Evolutionary conservation across 345 rosid genomes (phyloP).

Genomic region (Citrus mangshanensis): DNA sequence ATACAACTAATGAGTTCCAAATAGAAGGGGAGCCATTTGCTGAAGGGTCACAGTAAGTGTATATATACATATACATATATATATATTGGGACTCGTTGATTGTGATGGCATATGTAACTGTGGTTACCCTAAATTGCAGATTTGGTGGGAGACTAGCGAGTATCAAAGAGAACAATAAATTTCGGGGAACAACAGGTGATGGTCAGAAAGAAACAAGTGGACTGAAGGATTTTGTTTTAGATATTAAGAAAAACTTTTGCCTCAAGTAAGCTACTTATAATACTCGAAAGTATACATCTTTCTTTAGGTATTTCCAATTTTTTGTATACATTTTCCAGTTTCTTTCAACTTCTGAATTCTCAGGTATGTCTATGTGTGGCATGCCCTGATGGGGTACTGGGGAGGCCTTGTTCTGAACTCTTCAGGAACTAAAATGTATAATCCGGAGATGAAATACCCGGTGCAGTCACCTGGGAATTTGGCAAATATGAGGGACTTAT

Average conservation of each 20-base stretch:
- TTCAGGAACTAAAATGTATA: constrained; percentile 30
- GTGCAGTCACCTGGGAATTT: constrained; percentile 44
- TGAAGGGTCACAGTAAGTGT: constrained; percentile 53
- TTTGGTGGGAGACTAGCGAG: constrained; percentile 54
- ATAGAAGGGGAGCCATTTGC: constrained; percentile 46
- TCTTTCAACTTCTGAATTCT: neutral
- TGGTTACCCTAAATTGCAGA: constrained; percentile 27
- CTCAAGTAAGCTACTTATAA: constrained; percentile 35
- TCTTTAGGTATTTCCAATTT: no score
- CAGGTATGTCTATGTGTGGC: constrained; percentile 61
- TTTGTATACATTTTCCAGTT: no score
- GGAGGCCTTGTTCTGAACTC: constrained; percentile 59
- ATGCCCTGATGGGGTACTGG: constrained; percentile 59
- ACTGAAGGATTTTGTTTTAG: constrained; percentile 50
- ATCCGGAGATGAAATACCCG: constrained; percentile 36
- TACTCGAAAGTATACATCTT: neutral
- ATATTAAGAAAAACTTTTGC: constrained; percentile 38
- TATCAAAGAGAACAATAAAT: constrained; percentile 46
- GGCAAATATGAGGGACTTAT: constrained; percentile 41
- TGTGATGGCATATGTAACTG: neutral
- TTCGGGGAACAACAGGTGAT: constrained; percentile 28
- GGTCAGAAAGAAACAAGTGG: constrained; percentile 18
- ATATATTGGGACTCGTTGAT: neutral
- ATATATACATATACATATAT: neutral
- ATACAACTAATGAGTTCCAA: constrained; percentile 49